phyloP scores from a whole-genome alignment of 768 basidiomycete species.

The Leccinum arenicola region DNA sequence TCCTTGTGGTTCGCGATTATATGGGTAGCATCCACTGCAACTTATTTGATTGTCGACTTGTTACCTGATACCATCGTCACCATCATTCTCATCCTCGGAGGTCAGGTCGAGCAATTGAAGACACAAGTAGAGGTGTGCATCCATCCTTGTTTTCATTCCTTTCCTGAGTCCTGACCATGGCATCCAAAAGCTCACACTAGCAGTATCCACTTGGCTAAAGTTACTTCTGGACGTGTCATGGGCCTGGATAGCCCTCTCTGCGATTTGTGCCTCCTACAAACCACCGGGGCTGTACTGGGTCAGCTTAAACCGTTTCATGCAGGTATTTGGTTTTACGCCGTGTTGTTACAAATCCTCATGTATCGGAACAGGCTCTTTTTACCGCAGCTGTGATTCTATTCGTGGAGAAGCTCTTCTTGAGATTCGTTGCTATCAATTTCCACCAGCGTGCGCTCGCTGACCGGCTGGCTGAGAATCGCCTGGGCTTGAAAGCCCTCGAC shows the following conservation, averaged over 20 bases:
- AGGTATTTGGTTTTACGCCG: slow-evolving; percentile 37
- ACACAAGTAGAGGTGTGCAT: slow-evolving; percentile 62
- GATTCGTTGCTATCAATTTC: slow-evolving; percentile 78
- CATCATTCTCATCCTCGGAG: slow-evolving; percentile 52
- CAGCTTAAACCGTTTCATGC: slow-evolving; percentile 67
- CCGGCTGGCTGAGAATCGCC: slow-evolving; percentile 64
- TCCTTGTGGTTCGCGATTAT: slow-evolving; percentile 68
- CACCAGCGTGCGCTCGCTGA: slow-evolving; percentile 75
- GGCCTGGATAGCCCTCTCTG: slow-evolving; percentile 73
- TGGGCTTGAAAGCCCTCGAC: slow-evolving; percentile 70
- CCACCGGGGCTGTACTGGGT: slow-evolving; percentile 69
- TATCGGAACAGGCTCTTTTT: slow-evolving; percentile 41
- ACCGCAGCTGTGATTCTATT: slow-evolving; percentile 42
- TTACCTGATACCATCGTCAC: slow-evolving; percentile 56
- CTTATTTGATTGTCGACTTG: slow-evolving; percentile 63
- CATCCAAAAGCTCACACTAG: slow-evolving; percentile 52
- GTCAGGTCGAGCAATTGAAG: slow-evolving; percentile 63
- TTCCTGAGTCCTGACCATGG: neutral
- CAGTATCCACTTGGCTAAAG: slow-evolving; percentile 72
- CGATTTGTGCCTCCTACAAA: slow-evolving; percentile 52
- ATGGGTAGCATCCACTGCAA: slow-evolving; percentile 61
- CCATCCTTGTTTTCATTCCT: neutral
- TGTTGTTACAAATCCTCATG: slow-evolving; percentile 6
- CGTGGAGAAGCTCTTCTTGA: slow-evolving; percentile 60
- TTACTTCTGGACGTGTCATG: slow-evolving; percentile 62